phyloP scores from a whole-genome alignment of 345 rosid genomes.

The Conringia planisiliqua region DNA sequence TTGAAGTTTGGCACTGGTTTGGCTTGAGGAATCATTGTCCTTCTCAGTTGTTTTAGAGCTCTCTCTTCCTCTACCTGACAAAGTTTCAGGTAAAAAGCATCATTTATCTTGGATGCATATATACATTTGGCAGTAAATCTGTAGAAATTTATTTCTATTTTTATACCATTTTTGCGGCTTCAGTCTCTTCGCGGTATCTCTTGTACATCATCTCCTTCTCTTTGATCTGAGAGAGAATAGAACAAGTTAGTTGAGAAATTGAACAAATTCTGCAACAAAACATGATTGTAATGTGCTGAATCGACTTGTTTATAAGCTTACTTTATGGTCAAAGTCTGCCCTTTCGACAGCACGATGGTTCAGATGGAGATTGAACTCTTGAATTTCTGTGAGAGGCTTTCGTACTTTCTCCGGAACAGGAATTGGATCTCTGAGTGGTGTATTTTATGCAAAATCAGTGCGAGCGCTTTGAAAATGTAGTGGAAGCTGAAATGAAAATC shows the following conservation, averaged over 20 bases:
- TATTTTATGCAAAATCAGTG: neutral
- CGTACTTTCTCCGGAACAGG: neutral
- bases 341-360: neutral
- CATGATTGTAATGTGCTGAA: neutral
- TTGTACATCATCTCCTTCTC: slow-evolving; percentile 75
- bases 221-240: slow-evolving; percentile 46
- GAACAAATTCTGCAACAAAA: neutral
- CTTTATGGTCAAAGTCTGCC: neutral
- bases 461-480: neutral
- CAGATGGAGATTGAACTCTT: neutral
- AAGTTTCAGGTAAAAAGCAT: neutral
- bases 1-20: slow-evolving; percentile 68
- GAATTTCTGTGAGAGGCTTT: neutral
- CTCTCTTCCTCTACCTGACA: neutral
- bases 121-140: neutral
- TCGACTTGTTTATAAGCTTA: neutral
- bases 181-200: slow-evolving; percentile 32
- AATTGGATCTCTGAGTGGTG: neutral
- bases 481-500: neutral
- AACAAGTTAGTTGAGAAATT: neutral
- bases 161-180: neutral
- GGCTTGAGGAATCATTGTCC: slow-evolving; percentile 77
- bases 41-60: slow-evolving; percentile 57
- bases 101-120: neutral
- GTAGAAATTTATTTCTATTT: neutral